phyloP scores from a whole-genome alignment of 177 flowering plant genomes.

The Vitis hybrid region DNA sequence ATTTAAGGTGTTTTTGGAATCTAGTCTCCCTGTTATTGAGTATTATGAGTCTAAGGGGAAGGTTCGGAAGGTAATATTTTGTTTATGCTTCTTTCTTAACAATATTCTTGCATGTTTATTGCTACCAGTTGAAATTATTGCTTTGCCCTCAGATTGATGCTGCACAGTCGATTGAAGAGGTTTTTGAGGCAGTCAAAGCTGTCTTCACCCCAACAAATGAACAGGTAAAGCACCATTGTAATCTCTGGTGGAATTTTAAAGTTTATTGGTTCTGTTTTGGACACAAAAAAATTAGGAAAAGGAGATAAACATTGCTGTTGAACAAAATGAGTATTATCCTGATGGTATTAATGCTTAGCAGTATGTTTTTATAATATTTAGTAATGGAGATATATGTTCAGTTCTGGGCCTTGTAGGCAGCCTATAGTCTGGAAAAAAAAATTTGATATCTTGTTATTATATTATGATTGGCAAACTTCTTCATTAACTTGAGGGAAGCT shows the following conservation, averaged over 20 bases:
- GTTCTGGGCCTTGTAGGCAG: too few relatives aligned
- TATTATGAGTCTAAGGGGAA: constrained; percentile 58
- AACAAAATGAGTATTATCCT: background rate
- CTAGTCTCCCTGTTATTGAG: constrained; percentile 61
- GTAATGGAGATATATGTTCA: background rate
- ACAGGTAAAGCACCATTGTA: constrained; percentile 20
- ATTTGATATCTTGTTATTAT: background rate
- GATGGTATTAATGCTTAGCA: background rate
- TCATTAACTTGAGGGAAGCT: too few relatives aligned
- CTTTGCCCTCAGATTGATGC: constrained; percentile 44
- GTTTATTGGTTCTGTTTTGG: background rate
- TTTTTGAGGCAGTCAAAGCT: constrained; percentile 46
- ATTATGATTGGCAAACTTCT: too few relatives aligned
- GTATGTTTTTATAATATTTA: background rate
- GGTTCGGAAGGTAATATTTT: constrained; percentile 49
- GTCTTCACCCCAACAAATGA: constrained; percentile 29
- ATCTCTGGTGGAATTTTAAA: background rate
- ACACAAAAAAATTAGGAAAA: background rate
- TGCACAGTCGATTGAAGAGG: constrained; percentile 41
- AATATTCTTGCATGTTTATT: background rate
- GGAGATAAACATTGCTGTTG: background rate
- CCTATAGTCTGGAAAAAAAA: background rate
- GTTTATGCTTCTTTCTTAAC: background rate
- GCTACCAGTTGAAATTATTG: background rate
- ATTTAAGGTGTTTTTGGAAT: constrained; percentile 56